Conservation (phyloP, 176 grass and related monocot species). For the Triticum turgidum region DNA sequence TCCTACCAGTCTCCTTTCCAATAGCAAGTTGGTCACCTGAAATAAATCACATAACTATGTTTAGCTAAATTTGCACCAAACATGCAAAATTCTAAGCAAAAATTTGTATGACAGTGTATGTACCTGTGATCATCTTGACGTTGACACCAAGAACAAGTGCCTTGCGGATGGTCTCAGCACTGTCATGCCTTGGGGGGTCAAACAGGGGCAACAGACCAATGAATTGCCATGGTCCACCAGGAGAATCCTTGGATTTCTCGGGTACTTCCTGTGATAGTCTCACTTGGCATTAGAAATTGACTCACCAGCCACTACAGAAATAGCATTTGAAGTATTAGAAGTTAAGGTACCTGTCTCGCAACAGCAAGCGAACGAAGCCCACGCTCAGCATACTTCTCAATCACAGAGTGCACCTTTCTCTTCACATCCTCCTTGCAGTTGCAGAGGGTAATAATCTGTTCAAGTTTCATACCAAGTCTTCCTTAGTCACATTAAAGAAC, state of each 20-base stretch:
- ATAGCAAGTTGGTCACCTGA: conserved; percentile 98
- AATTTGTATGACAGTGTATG: not conserved
- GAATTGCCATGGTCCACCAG: conserved; percentile 90
- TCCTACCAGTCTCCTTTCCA: conserved; percentile 95
- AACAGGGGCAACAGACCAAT: conserved; percentile 90
- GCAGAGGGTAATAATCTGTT: conserved; percentile 84
- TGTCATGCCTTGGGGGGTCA: conserved; percentile 95
- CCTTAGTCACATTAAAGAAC: conserved; percentile 30
- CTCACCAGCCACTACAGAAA: not conserved
- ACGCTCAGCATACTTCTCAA: conserved; percentile 95
- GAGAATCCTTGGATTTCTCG: conserved; percentile 74
- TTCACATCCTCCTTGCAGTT: conserved; percentile 87
- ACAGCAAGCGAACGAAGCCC: conserved; percentile 95
- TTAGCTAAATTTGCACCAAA: not conserved
- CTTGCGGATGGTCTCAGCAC: conserved; percentile 97
- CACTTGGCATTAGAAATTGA: conserved; percentile 26
- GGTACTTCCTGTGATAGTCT: conserved; percentile 78
- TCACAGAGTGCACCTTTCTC: conserved; percentile 67
- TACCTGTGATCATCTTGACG: conserved; percentile 99
- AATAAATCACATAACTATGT: not conserved
- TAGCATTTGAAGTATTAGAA: not conserved
- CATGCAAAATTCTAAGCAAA: not conserved
- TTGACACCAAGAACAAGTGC: conserved; percentile 97
- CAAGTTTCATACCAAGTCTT: not conserved
- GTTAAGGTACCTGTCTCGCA: conserved; percentile 72